phyloP scores from a whole-genome alignment of 2,329 filamentous ascomycete species.

The Fusarium sp. region DNA sequence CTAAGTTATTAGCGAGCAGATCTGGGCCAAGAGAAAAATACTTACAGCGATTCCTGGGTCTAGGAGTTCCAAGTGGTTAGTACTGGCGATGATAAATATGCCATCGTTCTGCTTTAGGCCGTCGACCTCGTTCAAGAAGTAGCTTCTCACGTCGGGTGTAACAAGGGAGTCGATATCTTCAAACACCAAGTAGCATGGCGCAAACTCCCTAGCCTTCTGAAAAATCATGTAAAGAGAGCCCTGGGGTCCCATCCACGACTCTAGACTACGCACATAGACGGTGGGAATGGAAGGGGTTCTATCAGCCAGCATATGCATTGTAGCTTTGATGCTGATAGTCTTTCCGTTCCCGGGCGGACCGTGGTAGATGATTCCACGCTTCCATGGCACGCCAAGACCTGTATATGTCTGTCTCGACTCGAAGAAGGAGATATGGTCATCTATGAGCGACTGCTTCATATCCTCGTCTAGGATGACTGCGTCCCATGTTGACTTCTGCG shows the following conservation, averaged over 20 bases:
- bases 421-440: not conserved
- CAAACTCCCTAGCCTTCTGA: not conserved
- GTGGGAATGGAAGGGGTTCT: not conserved
- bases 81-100: not conserved
- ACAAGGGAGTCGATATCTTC: not conserved
- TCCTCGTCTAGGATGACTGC: not conserved
- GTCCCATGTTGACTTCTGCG: not conserved
- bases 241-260: not conserved
- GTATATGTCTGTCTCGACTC: not conserved
- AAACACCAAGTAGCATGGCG: not conserved
- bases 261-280: not conserved
- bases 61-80: not conserved
- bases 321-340: not conserved
- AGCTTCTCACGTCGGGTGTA: not conserved
- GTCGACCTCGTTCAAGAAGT: not conserved
- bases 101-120: not conserved
- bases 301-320: not conserved
- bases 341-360: not conserved
- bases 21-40: rapidly evolving
- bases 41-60: not conserved
- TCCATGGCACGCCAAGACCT: not conserved
- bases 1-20: not conserved
- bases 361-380: not conserved
- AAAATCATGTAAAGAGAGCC: not conserved
- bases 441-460: not conserved